Conservation (phyloP, 345 rosid species). For the Aquilaria yunnanensis region DNA sequence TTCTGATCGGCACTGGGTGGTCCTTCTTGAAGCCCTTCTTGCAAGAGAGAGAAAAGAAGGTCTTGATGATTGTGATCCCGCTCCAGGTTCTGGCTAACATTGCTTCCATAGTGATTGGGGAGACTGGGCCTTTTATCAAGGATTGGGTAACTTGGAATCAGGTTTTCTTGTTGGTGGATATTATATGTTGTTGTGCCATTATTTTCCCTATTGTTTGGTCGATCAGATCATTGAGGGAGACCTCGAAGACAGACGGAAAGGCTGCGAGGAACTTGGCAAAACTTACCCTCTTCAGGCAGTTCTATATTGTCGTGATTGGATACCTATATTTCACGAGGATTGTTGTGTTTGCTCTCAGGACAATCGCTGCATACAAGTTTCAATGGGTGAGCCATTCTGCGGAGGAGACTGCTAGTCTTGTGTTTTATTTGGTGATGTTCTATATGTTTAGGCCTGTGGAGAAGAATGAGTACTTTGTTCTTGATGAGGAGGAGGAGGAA, state of each 20-base stretch:
- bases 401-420: slow-evolving; percentile 79
- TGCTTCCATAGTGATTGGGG: slow-evolving; percentile 85
- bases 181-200: slow-evolving; percentile 88
- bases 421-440: slow-evolving; percentile 72
- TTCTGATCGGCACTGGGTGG: slow-evolving; percentile 98
- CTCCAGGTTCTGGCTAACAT: slow-evolving; percentile 92
- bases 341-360: slow-evolving; percentile 80
- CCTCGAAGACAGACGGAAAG: slow-evolving; percentile 90
- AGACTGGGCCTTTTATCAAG: slow-evolving; percentile 82
- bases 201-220: slow-evolving; percentile 99
- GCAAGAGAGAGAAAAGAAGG: slow-evolving; percentile 98
- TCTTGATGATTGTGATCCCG: slow-evolving; percentile 90
- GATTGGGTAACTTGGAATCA: slow-evolving; percentile 98
- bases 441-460: slow-evolving; percentile 91
- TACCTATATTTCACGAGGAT: slow-evolving; percentile 89
- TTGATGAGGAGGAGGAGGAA: slow-evolving; percentile 92
- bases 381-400: slow-evolving; percentile 96
- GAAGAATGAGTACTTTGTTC: slow-evolving; percentile 80
- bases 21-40: slow-evolving; percentile 88
- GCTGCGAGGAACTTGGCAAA: slow-evolving; percentile 88
- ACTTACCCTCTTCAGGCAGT: slow-evolving; percentile 78
- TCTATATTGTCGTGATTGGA: slow-evolving; percentile 85
- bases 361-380: slow-evolving; percentile 80
- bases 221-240: slow-evolving; percentile 74
- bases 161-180: slow-evolving; percentile 81